Conservation (phyloP, 805 yeast species). For the Kuraishia capsulata region DNA sequence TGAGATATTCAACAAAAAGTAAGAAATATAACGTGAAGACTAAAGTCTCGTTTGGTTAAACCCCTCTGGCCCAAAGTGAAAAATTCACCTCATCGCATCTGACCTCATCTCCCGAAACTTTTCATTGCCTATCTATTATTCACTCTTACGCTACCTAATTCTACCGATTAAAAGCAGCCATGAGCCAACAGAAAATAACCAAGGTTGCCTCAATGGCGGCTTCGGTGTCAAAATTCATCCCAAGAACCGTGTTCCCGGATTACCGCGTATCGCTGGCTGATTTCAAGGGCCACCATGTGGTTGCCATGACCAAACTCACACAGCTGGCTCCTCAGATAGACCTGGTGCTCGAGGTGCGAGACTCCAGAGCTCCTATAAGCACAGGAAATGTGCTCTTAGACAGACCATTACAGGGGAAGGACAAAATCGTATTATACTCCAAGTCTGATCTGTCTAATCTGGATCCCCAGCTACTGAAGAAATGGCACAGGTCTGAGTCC, state of each 20-base stretch:
- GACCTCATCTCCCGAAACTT: not conserved
- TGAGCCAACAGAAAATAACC: not conserved
- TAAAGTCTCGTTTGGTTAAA: no score
- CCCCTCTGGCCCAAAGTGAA: constrained; percentile 13
- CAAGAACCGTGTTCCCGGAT: constrained; percentile 65
- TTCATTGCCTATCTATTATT: no score
- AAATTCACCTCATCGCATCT: not conserved
- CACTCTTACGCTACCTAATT: no score
- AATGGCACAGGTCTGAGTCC: constrained; percentile 39
- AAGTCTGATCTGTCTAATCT: constrained; percentile 58
- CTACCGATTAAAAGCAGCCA: no score
- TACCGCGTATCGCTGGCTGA: constrained; percentile 64
- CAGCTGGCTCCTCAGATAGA: constrained; percentile 74
- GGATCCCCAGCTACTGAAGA: constrained; percentile 24
- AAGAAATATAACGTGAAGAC: no score
- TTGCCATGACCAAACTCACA: constrained; percentile 61
- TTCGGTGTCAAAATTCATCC: constrained; percentile 41
- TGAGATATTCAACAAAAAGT: no score
- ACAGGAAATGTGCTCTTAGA: constrained; percentile 78
- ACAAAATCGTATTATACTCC: constrained; percentile 62
- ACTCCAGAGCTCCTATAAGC: constrained; percentile 80
- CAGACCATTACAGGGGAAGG: constrained; percentile 44
- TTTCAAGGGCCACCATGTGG: constrained; percentile 86
- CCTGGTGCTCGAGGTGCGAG: constrained; percentile 76
- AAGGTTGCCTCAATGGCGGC: not conserved